phyloP scores from a whole-genome alignment of 139 green algal genomes.

The Tetradesmus lagerheimii region DNA sequence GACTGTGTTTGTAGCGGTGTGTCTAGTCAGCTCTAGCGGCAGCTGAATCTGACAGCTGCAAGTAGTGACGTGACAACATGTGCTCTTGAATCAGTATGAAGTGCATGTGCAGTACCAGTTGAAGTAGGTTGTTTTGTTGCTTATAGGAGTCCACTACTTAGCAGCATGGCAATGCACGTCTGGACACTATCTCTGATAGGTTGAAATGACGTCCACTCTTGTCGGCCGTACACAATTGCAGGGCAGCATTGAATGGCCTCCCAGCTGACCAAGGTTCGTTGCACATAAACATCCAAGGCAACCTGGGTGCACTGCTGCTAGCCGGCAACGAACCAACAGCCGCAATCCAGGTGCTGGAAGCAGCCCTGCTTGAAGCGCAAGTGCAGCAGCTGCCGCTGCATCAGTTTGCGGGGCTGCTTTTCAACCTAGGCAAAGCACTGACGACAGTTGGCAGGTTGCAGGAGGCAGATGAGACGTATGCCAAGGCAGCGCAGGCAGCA shows the following conservation, averaged over 20 bases:
- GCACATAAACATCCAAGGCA: constrained; percentile 45
- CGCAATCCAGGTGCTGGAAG: constrained; percentile 42
- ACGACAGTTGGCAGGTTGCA: constrained; percentile 56
- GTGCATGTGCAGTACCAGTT: too few species aligned
- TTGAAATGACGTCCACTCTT: too few species aligned
- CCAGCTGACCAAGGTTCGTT: background rate
- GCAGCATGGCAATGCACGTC: too few species aligned
- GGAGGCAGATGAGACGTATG: constrained; percentile 54
- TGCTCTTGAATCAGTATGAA: too few species aligned
- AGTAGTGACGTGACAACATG: too few species aligned
- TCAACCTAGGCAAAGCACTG: constrained; percentile 77
- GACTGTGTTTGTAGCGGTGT: background rate
- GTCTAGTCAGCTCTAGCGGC: too few species aligned
- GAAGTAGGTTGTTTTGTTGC: too few species aligned
- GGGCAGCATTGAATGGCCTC: background rate
- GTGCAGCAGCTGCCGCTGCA: background rate
- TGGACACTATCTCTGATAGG: too few species aligned
- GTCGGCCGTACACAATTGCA: background rate
- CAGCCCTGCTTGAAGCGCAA: constrained; percentile 23
- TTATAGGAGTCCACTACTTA: too few species aligned
- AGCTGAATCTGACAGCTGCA: too few species aligned
- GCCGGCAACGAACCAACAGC: constrained; percentile 42
- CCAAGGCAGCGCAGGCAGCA: constrained; percentile 33
- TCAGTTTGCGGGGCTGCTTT: constrained; percentile 44
- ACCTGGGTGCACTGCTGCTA: constrained; percentile 72